Evolutionary conservation across 495 filamentous ascomycete genomes (phyloP).

Genomic region (Penicillium argentinense): DNA sequence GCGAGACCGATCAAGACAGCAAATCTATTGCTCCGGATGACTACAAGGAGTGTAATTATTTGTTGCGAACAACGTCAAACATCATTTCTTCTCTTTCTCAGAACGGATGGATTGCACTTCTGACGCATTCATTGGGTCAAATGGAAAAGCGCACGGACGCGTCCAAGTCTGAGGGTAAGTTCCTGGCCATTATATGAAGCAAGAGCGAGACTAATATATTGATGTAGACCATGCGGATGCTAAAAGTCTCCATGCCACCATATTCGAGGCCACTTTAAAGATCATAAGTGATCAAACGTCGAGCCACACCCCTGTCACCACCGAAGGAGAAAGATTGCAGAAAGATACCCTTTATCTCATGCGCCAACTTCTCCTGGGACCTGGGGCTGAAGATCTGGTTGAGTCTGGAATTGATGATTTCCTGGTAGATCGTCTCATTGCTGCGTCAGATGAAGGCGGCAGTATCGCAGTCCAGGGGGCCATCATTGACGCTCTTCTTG

Average conservation of each 20-base stretch:
- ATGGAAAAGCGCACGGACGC: constrained; percentile 32
- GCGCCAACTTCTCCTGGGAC: constrained; percentile 72
- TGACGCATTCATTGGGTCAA: constrained; percentile 34
- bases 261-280: constrained; percentile 37
- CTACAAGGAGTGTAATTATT: constrained; percentile 73
- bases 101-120: constrained; percentile 41
- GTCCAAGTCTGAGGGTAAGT: constrained; percentile 34
- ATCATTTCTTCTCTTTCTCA: constrained; percentile 54
- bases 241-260: constrained; percentile 39
- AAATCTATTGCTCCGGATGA: constrained; percentile 53
- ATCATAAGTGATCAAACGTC: constrained; percentile 29
- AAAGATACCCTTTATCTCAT: constrained; percentile 69
- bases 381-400: constrained; percentile 62
- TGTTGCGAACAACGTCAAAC: constrained; percentile 72
- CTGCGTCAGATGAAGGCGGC: constrained; percentile 55
- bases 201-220: constrained; percentile 5
- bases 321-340: constrained; percentile 53
- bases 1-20: constrained; percentile 14
- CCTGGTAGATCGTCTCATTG: constrained; percentile 68
- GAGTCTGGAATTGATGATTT: constrained; percentile 69
- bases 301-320: constrained; percentile 5
- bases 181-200: neutral
- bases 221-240: constrained; percentile 26
- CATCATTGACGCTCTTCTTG: constrained; percentile 72
- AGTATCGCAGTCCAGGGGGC: constrained; percentile 61